These are phyloP conservation scores for Fonsecaea monophora DNA, from an alignment of 2,329 filamentous ascomycete genomes.

Conservation along the genomic window DNA sequence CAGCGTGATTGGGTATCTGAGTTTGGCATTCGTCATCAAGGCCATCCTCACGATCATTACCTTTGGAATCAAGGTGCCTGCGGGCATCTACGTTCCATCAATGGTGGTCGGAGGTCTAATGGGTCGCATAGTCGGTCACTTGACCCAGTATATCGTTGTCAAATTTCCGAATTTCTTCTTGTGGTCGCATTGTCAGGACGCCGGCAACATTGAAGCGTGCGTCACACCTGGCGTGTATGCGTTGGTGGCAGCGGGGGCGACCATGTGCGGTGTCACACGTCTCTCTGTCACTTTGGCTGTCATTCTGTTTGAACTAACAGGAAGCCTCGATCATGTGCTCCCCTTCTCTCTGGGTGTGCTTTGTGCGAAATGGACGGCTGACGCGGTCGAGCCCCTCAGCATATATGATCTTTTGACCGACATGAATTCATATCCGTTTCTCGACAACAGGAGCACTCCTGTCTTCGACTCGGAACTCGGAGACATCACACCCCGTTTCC, in stretches of 20 bases:
- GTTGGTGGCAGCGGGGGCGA: constrained; percentile 90
- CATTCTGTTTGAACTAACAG: constrained; percentile 94
- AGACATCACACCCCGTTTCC: constrained; percentile 80
- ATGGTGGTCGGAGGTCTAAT: constrained; percentile 97
- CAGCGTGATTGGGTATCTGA: constrained; percentile 72
- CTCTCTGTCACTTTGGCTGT: constrained; percentile 92
- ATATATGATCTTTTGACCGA: constrained; percentile 92
- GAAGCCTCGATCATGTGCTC: constrained; percentile 91
- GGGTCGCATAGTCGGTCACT: constrained; percentile 85
- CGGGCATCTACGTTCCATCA: constrained; percentile 96
- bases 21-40: constrained; percentile 86
- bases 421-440: constrained; percentile 96
- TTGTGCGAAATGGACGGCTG: constrained; percentile 97
- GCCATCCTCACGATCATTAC: constrained; percentile 86
- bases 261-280: constrained; percentile 96
- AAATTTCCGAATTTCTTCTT: constrained; percentile 73
- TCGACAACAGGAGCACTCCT: constrained; percentile 95
- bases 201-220: constrained; percentile 72
- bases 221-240: constrained; percentile 98
- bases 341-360: constrained; percentile 92
- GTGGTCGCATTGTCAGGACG: constrained; percentile 72
- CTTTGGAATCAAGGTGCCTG: constrained; percentile 94
- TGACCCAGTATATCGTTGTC: constrained; percentile 80
- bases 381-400: constrained; percentile 89
- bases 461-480: constrained; percentile 86